These are phyloP conservation scores for Sphagnum fallax DNA, from an alignment of 228 moss, liverwort and hornwort species.

Conservation along the genomic window DNA sequence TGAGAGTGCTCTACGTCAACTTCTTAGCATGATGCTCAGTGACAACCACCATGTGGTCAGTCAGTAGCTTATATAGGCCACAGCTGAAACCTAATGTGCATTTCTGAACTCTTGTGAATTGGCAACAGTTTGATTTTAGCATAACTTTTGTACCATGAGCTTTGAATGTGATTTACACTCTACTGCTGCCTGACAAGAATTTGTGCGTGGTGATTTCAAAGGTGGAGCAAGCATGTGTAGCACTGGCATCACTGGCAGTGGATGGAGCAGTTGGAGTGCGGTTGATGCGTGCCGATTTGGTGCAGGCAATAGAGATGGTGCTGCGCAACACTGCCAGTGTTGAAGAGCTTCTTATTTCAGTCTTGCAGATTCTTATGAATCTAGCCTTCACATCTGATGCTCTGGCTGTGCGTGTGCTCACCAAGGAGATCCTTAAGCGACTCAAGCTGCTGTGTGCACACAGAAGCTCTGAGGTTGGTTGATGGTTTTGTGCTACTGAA, in stretches of 20 bases:
- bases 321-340: conserved; percentile 67
- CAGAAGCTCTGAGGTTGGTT: conserved; percentile 70
- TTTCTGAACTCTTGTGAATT: too few species aligned
- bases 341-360: conserved; percentile 77
- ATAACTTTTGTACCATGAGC: too few species aligned
- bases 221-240: conserved; percentile 98
- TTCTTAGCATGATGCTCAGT: conserved; percentile 99
- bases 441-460: conserved; percentile 82
- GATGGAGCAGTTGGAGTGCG: conserved; percentile 95
- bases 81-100: too few species aligned
- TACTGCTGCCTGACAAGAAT: not conserved
- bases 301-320: conserved; percentile 96
- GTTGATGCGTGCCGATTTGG: conserved; percentile 99
- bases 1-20: conserved; percentile 95
- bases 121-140: too few species aligned
- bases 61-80: not conserved
- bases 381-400: conserved; percentile 98
- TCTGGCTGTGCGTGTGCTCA: conserved; percentile 88
- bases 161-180: not conserved
- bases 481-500: not conserved
- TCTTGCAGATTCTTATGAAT: conserved; percentile 91
- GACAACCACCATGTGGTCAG: conserved; percentile 91
- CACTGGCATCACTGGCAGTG: conserved; percentile 92
- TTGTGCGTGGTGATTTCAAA: conserved; percentile 6
- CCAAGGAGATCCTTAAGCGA: conserved; percentile 91